Base-by-base conservation (phyloP, 2,329 filamentous ascomycete genomes). In the Drechslerella dactyloides region DNA sequence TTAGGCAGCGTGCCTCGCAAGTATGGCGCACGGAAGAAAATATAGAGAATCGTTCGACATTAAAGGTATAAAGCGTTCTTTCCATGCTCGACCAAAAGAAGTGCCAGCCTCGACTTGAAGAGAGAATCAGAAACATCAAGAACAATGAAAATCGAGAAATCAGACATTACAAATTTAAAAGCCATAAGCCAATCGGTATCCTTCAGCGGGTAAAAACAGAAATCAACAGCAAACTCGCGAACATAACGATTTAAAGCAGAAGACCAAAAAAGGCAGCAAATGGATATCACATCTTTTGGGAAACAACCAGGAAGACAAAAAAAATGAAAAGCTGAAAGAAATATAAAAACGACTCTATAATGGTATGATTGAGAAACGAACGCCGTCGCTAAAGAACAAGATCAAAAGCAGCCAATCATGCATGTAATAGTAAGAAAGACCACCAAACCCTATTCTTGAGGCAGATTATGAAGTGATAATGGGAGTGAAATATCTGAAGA, bases 371-470 rank as follows among this genome's bases (percentile, higher is more conserved):
- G 40, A 74, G 61, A 74, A 70, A 66, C 58, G 58, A 73, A 74
- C 56, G 59, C 69, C 64, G 69, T 60, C 55, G 62, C 60, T 66
- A 69, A 73, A 75, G 69, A 74, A 74, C 64, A 69, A 65, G 69
- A 74, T 74, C 74, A 75, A 75, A 69, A 60, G 60, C 52, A 69
- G 52, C 68, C 65, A 73, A 74, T 62, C 62, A 70, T 58, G 64
- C 69, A 69, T 70, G 21, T 51, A 70, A 48, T 60, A 62, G 58
- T 68, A 66, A 75, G 58, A 60, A 69, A 73, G 69, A 75, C 74
- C 69, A 72, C 74, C 65, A 75, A 73, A 69, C 74, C 74, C 74
- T 74, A 59, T 74, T 72, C 59, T 75, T 65, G 56, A 64, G 74
- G 68, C 68, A 57, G 55, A 60, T 66, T 30, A 58, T 42, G 52